phyloP scores from a whole-genome alignment of 495 filamentous ascomycete species.

The Neurospora tetrasperma region DNA sequence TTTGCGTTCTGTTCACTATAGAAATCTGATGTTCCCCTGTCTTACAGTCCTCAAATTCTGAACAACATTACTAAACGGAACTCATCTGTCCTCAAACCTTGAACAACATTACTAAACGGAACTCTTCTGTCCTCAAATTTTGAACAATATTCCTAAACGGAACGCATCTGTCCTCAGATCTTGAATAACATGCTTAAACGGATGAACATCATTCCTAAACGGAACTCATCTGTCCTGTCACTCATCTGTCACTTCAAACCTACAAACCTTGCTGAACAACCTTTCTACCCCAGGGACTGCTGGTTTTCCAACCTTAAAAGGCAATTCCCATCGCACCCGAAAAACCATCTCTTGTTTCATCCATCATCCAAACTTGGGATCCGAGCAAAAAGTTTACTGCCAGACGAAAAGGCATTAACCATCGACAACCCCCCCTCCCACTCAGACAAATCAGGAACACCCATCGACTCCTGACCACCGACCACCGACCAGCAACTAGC shows the following conservation, averaged over 20 bases:
- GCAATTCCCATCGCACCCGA: neutral
- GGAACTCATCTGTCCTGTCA: neutral
- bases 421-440: neutral
- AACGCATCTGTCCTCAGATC: too few species aligned
- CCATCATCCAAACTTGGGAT: neutral
- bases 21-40: neutral
- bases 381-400: neutral
- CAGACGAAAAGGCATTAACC: neutral
- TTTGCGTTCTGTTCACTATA: too few species aligned
- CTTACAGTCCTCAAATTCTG: neutral
- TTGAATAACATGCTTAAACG: too few species aligned
- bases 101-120: too few species aligned
- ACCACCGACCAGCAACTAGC: neutral
- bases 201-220: too few species aligned
- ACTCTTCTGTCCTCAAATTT: too few species aligned
- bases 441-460: neutral
- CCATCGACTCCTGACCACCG: neutral
- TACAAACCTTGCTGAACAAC: neutral
- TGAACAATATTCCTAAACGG: too few species aligned
- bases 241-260: too few species aligned
- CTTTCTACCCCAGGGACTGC: neutral
- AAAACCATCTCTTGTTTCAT: neutral
- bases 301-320: neutral
- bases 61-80: neutral
- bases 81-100: neutral